Evolutionary conservation across 352 stramenopile genomes (phyloP).

Genomic region (Pilasporangium apinafurcum): DNA sequence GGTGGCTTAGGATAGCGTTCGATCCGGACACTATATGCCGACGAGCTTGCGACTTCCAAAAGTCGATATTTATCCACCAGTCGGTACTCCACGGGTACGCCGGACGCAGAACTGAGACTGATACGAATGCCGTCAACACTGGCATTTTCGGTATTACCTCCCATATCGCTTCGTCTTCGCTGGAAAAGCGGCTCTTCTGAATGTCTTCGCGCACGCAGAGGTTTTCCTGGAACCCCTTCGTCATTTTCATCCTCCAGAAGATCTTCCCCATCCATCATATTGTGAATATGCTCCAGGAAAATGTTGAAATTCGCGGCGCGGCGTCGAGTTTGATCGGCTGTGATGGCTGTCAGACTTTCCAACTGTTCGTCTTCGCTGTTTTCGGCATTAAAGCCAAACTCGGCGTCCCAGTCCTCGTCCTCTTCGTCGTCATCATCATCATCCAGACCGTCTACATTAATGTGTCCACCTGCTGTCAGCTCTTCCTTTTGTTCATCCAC

Average conservation of each 20-base stretch:
- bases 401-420: slow-evolving; percentile 71
- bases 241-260: slow-evolving; percentile 45
- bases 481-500: slow-evolving; percentile 1
- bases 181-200: slow-evolving; percentile 68
- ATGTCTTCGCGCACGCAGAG: slow-evolving; percentile 11
- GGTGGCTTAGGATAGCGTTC: slow-evolving; percentile 77
- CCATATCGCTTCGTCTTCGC: slow-evolving; percentile 29
- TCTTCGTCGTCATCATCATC: slow-evolving; percentile 22
- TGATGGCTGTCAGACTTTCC: slow-evolving; percentile 21
- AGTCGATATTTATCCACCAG: slow-evolving; percentile 67
- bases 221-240: slow-evolving; percentile 2
- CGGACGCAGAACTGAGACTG: slow-evolving; percentile 53
- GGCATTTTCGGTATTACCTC: slow-evolving; percentile 25
- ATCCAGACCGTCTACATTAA: no score
- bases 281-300: slow-evolving; percentile 69
- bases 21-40: slow-evolving; percentile 69
- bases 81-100: slow-evolving; percentile 45
- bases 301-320: slow-evolving; percentile 80
- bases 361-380: slow-evolving; percentile 29
- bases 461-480: not conserved
- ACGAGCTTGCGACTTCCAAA: slow-evolving; percentile 63
- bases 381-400: slow-evolving; percentile 69
- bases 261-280: slow-evolving; percentile 70
- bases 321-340: slow-evolving; percentile 47
- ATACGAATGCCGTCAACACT: slow-evolving; percentile 42